These are phyloP conservation scores for Phytopythium cucurbitacearum DNA, from an alignment of 352 stramenopile species.

Conservation along the genomic window DNA sequence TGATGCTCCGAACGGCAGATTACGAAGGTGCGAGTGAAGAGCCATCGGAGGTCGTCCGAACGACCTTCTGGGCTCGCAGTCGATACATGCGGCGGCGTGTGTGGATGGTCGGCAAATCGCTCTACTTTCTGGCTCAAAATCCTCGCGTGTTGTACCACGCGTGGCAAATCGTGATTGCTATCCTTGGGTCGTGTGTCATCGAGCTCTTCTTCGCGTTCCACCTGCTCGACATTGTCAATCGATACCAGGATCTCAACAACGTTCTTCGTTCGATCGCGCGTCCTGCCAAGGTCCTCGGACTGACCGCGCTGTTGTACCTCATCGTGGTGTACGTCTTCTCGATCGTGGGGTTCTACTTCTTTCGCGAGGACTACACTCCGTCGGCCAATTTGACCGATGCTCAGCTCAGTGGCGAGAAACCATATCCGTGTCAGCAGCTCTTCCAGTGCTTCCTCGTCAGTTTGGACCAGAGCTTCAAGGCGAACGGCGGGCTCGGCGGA, in stretches of 20 bases:
- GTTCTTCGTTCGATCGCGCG: conserved; percentile 59
- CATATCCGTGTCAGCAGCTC: conserved; percentile 60
- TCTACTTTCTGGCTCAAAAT: conserved; percentile 48
- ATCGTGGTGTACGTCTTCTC: conserved; percentile 75
- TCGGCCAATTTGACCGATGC: conserved; percentile 16
- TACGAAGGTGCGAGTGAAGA: too few relatives aligned
- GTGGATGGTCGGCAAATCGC: conserved; percentile 30
- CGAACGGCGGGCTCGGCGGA: conserved; percentile 44
- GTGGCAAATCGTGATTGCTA: conserved; percentile 50
- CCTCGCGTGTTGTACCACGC: conserved; percentile 55
- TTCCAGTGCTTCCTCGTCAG: conserved; percentile 75
- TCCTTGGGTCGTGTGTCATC: conserved; percentile 61
- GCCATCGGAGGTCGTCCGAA: too few relatives aligned
- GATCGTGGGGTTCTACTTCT: conserved; percentile 70
- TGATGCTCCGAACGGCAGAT: too few relatives aligned
- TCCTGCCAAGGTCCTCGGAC: conserved; percentile 47
- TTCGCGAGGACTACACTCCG: conserved; percentile 57
- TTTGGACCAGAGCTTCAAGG: conserved; percentile 72
- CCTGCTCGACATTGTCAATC: conserved; percentile 70
- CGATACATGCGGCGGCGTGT: conserved; percentile 11
- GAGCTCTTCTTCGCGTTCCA: conserved; percentile 80
- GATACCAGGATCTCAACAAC: conserved; percentile 73
- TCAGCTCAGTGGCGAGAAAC: conserved; percentile 26
- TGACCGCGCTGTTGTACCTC: conserved; percentile 66
- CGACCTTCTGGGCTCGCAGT: not conserved